Percentiles rank a stretch among this genome's conserved stretches.
Evolutionary conservation across 179 eudicot genomes (phyloP).

Genomic region (Camellia oleifera): DNA sequence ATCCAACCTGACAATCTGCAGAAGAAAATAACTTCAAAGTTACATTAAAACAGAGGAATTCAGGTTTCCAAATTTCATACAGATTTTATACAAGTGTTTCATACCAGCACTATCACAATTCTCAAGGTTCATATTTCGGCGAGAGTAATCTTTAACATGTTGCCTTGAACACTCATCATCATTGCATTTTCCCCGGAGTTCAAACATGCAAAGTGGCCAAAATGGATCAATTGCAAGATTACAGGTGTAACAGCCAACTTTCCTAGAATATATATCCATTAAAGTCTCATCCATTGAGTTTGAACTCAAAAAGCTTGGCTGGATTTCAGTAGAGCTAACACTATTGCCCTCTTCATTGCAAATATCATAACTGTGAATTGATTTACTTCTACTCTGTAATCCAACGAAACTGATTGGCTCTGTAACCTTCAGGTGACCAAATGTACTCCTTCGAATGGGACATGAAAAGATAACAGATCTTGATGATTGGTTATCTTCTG

Average conservation of each 20-base stretch:
- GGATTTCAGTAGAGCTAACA: slow-evolving; percentile 17
- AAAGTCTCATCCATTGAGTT: slow-evolving; percentile 22
- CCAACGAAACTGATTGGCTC: slow-evolving; percentile 14
- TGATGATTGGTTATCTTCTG: slow-evolving; percentile 18
- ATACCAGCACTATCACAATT: slow-evolving; percentile 35
- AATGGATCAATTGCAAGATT: slow-evolving; percentile 49
- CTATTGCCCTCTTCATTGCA: slow-evolving; percentile 16
- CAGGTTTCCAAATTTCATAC: background rate
- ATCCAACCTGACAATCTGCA: slow-evolving; percentile 43
- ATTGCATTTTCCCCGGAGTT: slow-evolving; percentile 82
- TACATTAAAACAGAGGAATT: background rate
- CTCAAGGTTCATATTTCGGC: slow-evolving; percentile 21
- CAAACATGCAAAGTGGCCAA: slow-evolving; percentile 77
- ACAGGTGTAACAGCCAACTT: slow-evolving; percentile 46
- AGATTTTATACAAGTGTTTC: background rate
- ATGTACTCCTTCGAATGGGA: slow-evolving; percentile 41
- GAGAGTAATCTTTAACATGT: slow-evolving; percentile 49
- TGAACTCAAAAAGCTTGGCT: slow-evolving; percentile 18
- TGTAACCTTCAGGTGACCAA: slow-evolving; percentile 33
- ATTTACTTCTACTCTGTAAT: slow-evolving; percentile 18
- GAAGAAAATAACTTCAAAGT: slow-evolving; percentile 10
- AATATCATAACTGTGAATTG: slow-evolving; percentile 15
- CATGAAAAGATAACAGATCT: slow-evolving; percentile 17
- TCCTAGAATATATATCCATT: slow-evolving; percentile 15
- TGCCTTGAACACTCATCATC: slow-evolving; percentile 76